Evolutionary conservation across 225 moss, liverwort and hornwort species (phyloP).

Genomic region (Pseudisothecium myosuroides): DNA sequence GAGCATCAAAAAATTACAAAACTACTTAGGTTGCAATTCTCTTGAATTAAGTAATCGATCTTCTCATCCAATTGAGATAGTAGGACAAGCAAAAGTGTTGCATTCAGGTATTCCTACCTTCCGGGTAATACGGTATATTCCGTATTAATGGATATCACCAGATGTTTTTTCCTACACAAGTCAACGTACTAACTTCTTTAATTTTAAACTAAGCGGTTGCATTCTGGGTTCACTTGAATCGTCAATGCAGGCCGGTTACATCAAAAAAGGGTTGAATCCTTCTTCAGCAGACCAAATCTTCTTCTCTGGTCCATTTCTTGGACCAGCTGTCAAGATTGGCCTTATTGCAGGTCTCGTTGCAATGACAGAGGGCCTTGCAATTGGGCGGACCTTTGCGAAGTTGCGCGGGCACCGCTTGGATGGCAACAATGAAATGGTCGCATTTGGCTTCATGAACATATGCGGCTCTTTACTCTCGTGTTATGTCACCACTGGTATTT

Average conservation of each 20-base stretch:
- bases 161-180: background rate
- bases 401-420: slow-evolving; percentile 61
- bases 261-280: slow-evolving; percentile 53
- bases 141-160: background rate
- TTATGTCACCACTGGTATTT: slow-evolving; percentile 47
- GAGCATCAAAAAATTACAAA: too few species aligned
- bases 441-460: slow-evolving; percentile 61
- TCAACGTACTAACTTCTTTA: background rate
- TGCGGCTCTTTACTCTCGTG: slow-evolving; percentile 42
- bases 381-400: slow-evolving; percentile 56
- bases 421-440: slow-evolving; percentile 76
- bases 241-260: slow-evolving; percentile 7
- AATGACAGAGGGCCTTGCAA: slow-evolving; percentile 64
- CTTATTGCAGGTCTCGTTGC: slow-evolving; percentile 51
- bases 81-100: too few species aligned
- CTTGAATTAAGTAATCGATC: too few species aligned
- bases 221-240: background rate
- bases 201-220: background rate
- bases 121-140: too few species aligned
- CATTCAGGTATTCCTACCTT: too few species aligned
- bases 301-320: slow-evolving; percentile 9
- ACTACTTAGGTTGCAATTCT: too few species aligned
- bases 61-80: too few species aligned
- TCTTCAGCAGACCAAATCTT: slow-evolving; percentile 27
- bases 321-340: slow-evolving; percentile 43